Conservation (phyloP, 2,329 filamentous ascomycete species). For the Cladophialophora immunda region DNA sequence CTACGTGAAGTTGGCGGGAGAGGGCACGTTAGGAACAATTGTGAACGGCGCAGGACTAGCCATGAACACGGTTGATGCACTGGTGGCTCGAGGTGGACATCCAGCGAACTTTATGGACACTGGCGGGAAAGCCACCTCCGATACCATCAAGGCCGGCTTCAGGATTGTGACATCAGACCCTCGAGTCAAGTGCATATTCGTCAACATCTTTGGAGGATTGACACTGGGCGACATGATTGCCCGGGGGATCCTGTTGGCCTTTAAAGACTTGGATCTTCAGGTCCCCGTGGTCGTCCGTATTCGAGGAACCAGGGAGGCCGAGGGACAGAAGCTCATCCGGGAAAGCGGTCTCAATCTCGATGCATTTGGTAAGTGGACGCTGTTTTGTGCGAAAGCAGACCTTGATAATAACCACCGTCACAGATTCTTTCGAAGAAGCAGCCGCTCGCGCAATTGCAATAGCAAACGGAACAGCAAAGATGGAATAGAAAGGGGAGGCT, state of each 20-base stretch:
- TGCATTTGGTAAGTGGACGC: slow-evolving; percentile 71
- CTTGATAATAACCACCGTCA: slow-evolving; percentile 11
- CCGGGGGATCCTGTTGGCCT: slow-evolving; percentile 75
- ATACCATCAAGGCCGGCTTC: slow-evolving; percentile 81
- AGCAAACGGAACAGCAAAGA: slow-evolving; percentile 47
- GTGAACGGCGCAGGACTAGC: slow-evolving; percentile 90
- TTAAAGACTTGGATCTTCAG: slow-evolving; percentile 71
- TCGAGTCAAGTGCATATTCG: slow-evolving; percentile 75
- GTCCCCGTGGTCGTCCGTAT: slow-evolving; percentile 80
- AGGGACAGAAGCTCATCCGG: slow-evolving; percentile 73
- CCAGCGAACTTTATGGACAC: slow-evolving; percentile 90
- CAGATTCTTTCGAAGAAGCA: slow-evolving; percentile 65
- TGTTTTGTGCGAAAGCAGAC: neutral
- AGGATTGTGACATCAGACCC: slow-evolving; percentile 75
- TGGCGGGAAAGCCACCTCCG: slow-evolving; percentile 83
- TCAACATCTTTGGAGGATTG: slow-evolving; percentile 75
- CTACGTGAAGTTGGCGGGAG: slow-evolving; percentile 70
- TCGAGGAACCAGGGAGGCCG: slow-evolving; percentile 76
- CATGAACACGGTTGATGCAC: slow-evolving; percentile 88
- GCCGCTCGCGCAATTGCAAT: slow-evolving; percentile 71
- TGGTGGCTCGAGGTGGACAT: slow-evolving; percentile 71
- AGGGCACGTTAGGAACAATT: slow-evolving; percentile 74
- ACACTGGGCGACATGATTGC: slow-evolving; percentile 85
- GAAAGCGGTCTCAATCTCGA: slow-evolving; percentile 73
- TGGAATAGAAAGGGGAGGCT: slow-evolving; percentile 24